phyloP scores from a whole-genome alignment of 2,329 filamentous ascomycete genomes.

The Teratosphaeria pseudoeucalypti region DNA sequence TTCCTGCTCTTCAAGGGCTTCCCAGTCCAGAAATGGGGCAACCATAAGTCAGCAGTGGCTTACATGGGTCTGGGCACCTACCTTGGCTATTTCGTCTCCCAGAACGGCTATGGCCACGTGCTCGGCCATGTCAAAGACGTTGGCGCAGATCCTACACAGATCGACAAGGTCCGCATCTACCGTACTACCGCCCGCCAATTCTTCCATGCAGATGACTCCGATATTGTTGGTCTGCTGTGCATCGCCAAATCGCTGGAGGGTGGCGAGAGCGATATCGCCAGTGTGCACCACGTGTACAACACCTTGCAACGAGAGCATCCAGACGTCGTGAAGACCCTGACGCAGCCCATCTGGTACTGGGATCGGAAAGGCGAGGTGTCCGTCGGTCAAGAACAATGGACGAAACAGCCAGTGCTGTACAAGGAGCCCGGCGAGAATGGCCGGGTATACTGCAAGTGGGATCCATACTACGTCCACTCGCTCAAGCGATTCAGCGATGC shows the following conservation, averaged over 20 bases:
- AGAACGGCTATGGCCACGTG: slow-evolving; percentile 76
- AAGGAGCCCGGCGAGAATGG: slow-evolving; percentile 51
- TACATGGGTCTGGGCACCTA: slow-evolving; percentile 79
- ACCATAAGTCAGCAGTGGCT: slow-evolving; percentile 71
- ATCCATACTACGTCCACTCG: slow-evolving; percentile 77
- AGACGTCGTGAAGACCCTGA: slow-evolving; percentile 65
- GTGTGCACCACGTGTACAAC: slow-evolving; percentile 77
- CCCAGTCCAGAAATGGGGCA: slow-evolving; percentile 65
- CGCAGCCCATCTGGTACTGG: slow-evolving; percentile 78
- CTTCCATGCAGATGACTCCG: slow-evolving; percentile 75
- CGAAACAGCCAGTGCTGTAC: slow-evolving; percentile 50
- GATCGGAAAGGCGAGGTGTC: slow-evolving; percentile 80
- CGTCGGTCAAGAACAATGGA: slow-evolving; percentile 50
- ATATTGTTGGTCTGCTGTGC: slow-evolving; percentile 76
- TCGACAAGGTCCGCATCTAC: slow-evolving; percentile 83
- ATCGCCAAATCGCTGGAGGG: slow-evolving; percentile 68
- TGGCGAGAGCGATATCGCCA: slow-evolving; percentile 74
- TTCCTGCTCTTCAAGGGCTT: slow-evolving; percentile 85
- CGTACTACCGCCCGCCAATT: slow-evolving; percentile 75
- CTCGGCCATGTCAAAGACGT: slow-evolving; percentile 85
- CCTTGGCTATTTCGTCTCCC: slow-evolving; percentile 76
- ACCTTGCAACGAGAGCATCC: slow-evolving; percentile 63
- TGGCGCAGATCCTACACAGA: slow-evolving; percentile 69
- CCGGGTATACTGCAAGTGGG: slow-evolving; percentile 74
- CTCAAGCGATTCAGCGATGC: slow-evolving; percentile 60